phyloP scores from a whole-genome alignment of 2,329 filamentous ascomycete species.

The Aspergillus costaricaensis region DNA sequence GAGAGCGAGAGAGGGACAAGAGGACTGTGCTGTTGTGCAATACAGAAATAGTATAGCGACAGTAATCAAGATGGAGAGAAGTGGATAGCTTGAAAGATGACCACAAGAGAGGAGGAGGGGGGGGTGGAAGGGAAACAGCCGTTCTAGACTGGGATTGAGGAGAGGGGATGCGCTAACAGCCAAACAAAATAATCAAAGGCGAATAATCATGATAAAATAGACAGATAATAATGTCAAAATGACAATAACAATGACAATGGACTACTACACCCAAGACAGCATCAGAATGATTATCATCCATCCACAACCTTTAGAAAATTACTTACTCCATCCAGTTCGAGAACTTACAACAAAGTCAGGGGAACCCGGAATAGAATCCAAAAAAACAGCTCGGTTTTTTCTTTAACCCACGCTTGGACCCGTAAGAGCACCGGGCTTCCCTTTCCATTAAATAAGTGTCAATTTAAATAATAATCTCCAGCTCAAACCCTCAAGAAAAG shows the following conservation, averaged over 20 bases:
- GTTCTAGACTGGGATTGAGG: background rate
- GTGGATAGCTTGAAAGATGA: background rate
- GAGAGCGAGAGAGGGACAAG: background rate
- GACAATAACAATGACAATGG: no score
- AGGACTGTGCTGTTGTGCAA: background rate
- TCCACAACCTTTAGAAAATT: no score
- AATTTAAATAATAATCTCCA: background rate
- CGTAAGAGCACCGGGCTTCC: conserved; percentile 3
- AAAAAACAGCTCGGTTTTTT: no score
- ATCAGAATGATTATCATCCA: no score
- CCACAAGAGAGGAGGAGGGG: background rate
- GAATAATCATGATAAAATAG: no score
- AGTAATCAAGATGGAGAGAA: background rate
- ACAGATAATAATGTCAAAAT: no score
- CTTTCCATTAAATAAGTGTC: background rate
- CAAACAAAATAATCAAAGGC: no score
- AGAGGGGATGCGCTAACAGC: background rate
- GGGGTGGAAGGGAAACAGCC: background rate
- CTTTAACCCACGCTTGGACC: background rate
- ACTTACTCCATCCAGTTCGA: no score
- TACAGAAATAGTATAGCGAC: background rate
- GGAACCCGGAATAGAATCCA: no score
- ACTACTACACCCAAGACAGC: no score
- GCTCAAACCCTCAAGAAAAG: background rate
- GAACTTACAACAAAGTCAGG: no score